These are phyloP conservation scores for Wickerhamomyces rabaulensis DNA, from an alignment of 805 yeast species.

Conservation along the genomic window DNA sequence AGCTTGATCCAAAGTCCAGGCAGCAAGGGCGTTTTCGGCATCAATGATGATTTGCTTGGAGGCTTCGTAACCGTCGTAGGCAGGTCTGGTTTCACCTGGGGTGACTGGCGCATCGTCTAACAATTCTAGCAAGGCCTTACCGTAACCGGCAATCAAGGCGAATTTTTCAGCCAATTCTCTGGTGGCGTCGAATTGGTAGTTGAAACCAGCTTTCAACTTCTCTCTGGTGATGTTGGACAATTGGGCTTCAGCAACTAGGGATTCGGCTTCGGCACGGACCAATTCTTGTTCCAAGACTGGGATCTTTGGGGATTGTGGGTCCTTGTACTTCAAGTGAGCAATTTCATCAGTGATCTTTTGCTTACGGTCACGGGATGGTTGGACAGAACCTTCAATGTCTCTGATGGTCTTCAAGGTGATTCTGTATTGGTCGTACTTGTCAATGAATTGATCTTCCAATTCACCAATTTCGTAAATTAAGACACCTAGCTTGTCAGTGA, in stretches of 20 bases:
- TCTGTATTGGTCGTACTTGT: slow-evolving; percentile 97
- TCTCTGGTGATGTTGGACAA: slow-evolving; percentile 97
- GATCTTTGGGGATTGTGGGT: slow-evolving; percentile 95
- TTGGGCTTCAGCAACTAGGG: slow-evolving; percentile 98
- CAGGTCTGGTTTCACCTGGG: slow-evolving; percentile 98
- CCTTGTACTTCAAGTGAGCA: slow-evolving; percentile 96
- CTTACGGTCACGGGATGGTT: slow-evolving; percentile 97
- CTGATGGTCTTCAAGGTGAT: slow-evolving; percentile 90
- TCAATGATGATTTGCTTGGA: slow-evolving; percentile 96
- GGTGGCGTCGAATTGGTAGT: slow-evolving; percentile 92
- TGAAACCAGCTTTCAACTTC: slow-evolving; percentile 94
- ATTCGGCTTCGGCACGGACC: slow-evolving; percentile 98
- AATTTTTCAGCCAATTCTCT: slow-evolving; percentile 95
- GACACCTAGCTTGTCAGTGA: slow-evolving; percentile 96
- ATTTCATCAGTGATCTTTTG: slow-evolving; percentile 96
- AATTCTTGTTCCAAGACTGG: slow-evolving; percentile 95
- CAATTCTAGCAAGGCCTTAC: slow-evolving; percentile 93
- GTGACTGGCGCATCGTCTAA: slow-evolving; percentile 96
- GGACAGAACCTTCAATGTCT: slow-evolving; percentile 96
- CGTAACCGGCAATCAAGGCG: slow-evolving; percentile 97
- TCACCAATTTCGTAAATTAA: slow-evolving; percentile 94
- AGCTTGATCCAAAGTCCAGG: slow-evolving; percentile 96
- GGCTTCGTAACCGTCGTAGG: slow-evolving; percentile 97
- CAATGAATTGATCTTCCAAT: slow-evolving; percentile 96
- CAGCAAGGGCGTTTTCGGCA: slow-evolving; percentile 90